Conservation (phyloP, 2,329 filamentous ascomycete species). For the Scorias spongiosa region DNA sequence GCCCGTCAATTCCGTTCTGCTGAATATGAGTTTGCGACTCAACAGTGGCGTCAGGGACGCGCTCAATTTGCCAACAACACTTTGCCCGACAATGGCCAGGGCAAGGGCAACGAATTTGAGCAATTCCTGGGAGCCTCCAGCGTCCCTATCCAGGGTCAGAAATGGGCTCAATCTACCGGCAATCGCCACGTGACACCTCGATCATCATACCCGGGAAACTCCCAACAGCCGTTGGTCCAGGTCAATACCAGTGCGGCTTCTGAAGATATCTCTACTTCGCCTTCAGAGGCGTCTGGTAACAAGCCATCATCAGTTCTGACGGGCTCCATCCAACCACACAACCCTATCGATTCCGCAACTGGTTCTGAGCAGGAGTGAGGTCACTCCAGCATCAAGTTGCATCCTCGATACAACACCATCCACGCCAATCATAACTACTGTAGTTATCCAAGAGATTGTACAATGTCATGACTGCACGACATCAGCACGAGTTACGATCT, state of each 20-base stretch:
- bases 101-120: slow-evolving; percentile 21
- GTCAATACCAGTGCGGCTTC: slow-evolving; percentile 8
- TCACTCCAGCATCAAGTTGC: neutral
- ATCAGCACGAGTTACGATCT: neutral
- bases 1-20: slow-evolving; percentile 91
- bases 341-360: slow-evolving; percentile 13
- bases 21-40: slow-evolving; percentile 49
- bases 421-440: slow-evolving; percentile 9
- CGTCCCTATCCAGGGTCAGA: slow-evolving; percentile 20
- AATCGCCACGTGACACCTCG: slow-evolving; percentile 10
- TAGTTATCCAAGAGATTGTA: slow-evolving; percentile 7
- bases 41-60: slow-evolving; percentile 18
- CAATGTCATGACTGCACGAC: slow-evolving; percentile 13
- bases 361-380: slow-evolving; percentile 13
- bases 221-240: slow-evolving; percentile 13
- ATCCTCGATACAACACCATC: neutral
- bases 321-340: slow-evolving; percentile 9
- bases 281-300: slow-evolving; percentile 5
- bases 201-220: slow-evolving; percentile 12
- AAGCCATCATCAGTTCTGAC: slow-evolving; percentile 12
- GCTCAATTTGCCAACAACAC: slow-evolving; percentile 13
- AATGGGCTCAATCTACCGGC: slow-evolving; percentile 19
- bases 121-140: slow-evolving; percentile 18
- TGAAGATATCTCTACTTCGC: slow-evolving; percentile 6
- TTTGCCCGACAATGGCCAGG: slow-evolving; percentile 9